phyloP scores from a whole-genome alignment of 441 rosid genomes.

The Pelargonium citronellum region DNA sequence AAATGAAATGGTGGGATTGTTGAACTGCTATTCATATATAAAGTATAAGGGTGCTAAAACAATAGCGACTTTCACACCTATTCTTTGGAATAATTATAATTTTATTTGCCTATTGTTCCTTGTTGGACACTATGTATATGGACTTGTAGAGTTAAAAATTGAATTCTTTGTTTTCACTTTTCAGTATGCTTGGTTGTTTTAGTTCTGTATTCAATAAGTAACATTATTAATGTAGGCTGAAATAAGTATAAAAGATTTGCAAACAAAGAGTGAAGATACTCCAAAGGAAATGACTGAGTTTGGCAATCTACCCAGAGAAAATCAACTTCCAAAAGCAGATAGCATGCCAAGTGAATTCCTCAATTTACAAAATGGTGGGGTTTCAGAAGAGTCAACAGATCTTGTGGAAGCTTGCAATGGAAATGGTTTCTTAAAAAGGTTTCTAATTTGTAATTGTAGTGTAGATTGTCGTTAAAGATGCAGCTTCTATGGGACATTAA shows the following conservation, averaged over 20 bases:
- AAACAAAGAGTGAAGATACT: conserved; percentile 34
- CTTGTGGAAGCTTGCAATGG: conserved; percentile 39
- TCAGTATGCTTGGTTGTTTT: conserved; percentile 5
- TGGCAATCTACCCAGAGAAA: conserved; percentile 26
- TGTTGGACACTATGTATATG: not conserved
- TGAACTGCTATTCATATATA: not conserved
- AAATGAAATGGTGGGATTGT: conserved; percentile 1
- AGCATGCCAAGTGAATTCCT: conserved; percentile 26
- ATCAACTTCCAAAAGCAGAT: conserved; percentile 28
- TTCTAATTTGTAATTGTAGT: conserved; percentile 6
- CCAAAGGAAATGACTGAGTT: conserved; percentile 30
- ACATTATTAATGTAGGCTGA: conserved; percentile 45
- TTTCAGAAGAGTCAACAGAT: conserved; percentile 37
- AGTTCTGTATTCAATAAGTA: conserved; percentile 14
- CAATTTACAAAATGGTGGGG: conserved; percentile 31
- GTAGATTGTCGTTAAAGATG: not conserved
- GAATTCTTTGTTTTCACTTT: not conserved
- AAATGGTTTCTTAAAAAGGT: conserved; percentile 74
- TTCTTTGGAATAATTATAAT: not conserved
- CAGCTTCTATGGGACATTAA: not conserved
- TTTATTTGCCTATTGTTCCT: not conserved
- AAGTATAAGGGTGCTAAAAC: not conserved
- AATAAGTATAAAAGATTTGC: conserved; percentile 34
- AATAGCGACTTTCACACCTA: not conserved
- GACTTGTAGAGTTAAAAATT: not conserved